These are phyloP conservation scores for Fusarium succisae DNA, from an alignment of 2,329 filamentous ascomycete species.

Conservation along the genomic window DNA sequence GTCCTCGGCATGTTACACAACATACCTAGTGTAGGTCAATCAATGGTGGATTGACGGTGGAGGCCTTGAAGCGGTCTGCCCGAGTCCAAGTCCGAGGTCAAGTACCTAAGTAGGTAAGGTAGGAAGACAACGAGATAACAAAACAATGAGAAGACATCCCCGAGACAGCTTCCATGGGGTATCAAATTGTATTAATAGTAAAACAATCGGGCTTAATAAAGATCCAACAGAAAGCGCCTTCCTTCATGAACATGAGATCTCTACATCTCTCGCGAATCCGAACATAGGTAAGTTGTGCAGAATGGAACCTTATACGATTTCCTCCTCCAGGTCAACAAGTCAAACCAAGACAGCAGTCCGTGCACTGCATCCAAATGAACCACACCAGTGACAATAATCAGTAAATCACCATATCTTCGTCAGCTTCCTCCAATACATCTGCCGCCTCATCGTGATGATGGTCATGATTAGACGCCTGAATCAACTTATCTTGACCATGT, in stretches of 20 bases:
- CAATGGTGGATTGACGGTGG: conserved; percentile 7
- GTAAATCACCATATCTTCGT: conserved; percentile 93
- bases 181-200: conserved; percentile 18
- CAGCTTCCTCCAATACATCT: conserved; percentile 83
- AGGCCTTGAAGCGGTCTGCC: conserved; percentile 13
- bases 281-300: not conserved
- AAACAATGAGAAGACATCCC: not conserved
- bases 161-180: not conserved
- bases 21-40: not conserved
- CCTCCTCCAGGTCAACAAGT: not conserved
- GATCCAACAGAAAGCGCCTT: conserved; percentile 6
- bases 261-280: not conserved
- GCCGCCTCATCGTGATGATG: conserved; percentile 73
- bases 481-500: conserved; percentile 19
- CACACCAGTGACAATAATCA: conserved; percentile 52
- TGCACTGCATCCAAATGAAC: not conserved
- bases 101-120: not conserved
- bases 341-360: not conserved
- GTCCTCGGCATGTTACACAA: conserved; percentile 19
- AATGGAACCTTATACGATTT: not conserved
- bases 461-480: conserved; percentile 14
- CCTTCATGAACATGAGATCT: not conserved
- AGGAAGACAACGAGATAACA: not conserved
- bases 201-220: not conserved
- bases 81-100: not conserved